Percentiles rank a stretch among this genome's conserved stretches.
Conservation (phyloP, 2,329 filamentous ascomycete species). For the Furcasterigmium furcatum region DNA sequence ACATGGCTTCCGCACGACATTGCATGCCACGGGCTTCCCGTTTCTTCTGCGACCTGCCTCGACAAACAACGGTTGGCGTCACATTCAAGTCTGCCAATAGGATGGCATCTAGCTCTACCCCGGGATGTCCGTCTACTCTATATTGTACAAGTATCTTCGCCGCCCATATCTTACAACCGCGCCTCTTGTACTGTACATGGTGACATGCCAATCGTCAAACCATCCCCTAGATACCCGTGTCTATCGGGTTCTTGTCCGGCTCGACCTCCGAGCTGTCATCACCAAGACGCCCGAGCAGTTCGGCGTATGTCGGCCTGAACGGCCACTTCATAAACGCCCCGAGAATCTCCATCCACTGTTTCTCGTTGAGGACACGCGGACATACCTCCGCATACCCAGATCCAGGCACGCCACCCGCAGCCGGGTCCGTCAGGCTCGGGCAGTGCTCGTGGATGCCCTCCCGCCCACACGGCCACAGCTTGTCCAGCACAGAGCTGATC, state of each 20-base stretch:
- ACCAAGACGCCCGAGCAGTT: conserved; percentile 40
- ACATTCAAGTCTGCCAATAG: too few relatives aligned
- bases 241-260: background rate
- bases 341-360: conserved; percentile 56
- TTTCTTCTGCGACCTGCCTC: too few relatives aligned
- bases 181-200: too few relatives aligned
- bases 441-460: conserved; percentile 49
- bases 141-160: too few relatives aligned
- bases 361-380: conserved; percentile 45
- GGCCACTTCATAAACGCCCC: conserved; percentile 65
- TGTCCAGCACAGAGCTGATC: conserved; percentile 42
- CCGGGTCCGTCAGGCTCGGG: conserved; percentile 43
- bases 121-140: too few relatives aligned
- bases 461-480: conserved; percentile 56
- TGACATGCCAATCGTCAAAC: too few relatives aligned
- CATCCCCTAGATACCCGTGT: conserved; percentile 2
- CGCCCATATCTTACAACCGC: too few relatives aligned
- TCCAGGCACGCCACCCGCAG: conserved; percentile 39
- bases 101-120: too few relatives aligned
- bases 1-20: too few relatives aligned
- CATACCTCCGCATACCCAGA: conserved; percentile 36
- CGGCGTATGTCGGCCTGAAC: conserved; percentile 48
- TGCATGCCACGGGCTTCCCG: too few relatives aligned
- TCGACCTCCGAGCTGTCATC: conserved; percentile 20
- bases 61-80: too few relatives aligned